Conservation (phyloP, 2,329 filamentous ascomycete genomes). For the Emergomyces orientalis region DNA sequence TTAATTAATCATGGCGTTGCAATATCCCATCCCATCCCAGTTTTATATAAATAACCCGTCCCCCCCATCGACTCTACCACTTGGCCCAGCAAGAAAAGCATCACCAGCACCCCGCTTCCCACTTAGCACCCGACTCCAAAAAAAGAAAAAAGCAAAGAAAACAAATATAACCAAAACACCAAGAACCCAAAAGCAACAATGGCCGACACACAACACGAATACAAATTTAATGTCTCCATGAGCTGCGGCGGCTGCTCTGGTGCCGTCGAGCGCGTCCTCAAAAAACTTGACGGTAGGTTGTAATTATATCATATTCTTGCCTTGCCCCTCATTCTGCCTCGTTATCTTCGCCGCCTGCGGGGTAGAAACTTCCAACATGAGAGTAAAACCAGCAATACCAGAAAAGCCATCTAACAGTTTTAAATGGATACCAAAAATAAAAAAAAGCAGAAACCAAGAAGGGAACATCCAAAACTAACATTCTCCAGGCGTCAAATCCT, state of each 20-base stretch:
- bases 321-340: not conserved
- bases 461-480: not conserved
- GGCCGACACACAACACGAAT: conserved; percentile 58
- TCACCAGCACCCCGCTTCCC: too few relatives aligned
- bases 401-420: too few relatives aligned
- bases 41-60: too few relatives aligned
- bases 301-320: too few relatives aligned
- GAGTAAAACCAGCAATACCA: too few relatives aligned
- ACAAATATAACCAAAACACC: not conserved
- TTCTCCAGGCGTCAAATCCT: conserved; percentile 67
- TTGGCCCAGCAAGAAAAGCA: too few relatives aligned
- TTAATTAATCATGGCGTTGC: too few relatives aligned
- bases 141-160: not conserved
- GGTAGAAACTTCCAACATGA: not conserved
- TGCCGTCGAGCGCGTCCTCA: conserved; percentile 82
- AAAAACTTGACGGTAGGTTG: conserved; percentile 72
- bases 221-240: conserved; percentile 95
- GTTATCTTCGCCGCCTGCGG: not conserved
- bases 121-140: too few relatives aligned
- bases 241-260: conserved; percentile 93
- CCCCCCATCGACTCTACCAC: not conserved
- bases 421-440: too few relatives aligned
- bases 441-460: not conserved
- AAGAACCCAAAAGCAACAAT: not conserved
- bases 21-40: not conserved